Base-by-base conservation (phyloP, 2,329 filamentous ascomycete species). In the Aureobasidium sp. region DNA sequence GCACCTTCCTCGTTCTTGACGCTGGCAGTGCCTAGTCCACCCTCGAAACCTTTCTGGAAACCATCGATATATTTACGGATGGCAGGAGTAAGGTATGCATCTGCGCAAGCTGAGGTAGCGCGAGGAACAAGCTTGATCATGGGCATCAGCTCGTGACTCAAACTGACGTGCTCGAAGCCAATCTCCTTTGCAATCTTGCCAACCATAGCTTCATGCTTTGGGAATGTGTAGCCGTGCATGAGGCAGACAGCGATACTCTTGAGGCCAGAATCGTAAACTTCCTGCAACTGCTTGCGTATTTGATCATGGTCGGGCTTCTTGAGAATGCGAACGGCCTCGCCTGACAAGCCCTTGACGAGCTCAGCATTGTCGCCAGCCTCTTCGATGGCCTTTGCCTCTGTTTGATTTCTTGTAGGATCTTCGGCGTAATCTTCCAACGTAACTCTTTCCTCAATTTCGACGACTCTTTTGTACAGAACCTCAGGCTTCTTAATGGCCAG, bases 151-250 rank as follows among this genome's bases (percentile, higher is more conserved):
- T 90, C 85, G 67, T 91, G 87, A 66, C 87, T 90, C 36, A 93
- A 78, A 61, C 88, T 92, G 64, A 96, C 86, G 72, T 96, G 91
- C 62, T 83, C 75, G 70, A 95, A 94, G 1, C 92, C 92, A 66
- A 96, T 86, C 16, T 94, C 87, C 62, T 79, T 81, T 0, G 92
- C 92, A 52, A 96, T 77, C 66, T 80, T 83, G 16, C 91, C 91
- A 10, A 96, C 81, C 45, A 91, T 70, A 0, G 86, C 85, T 71
- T 97, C 92, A 68, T 97, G 92, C 54, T 89, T 84, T 1, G 91
- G 91, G 69, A 90, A 97, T 0, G 91, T 96, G 71, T 96, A 97
- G 5, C 88, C 89, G 71, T 97, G 92, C 86, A 96, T 92, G 63
- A 97, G 76, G 68, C 90, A 95, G 1, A 97, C 90, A 3, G 92